These are phyloP conservation scores for Sphagnurus paluster DNA, from an alignment of 1,284 basidiomycete genomes.

Conservation along the genomic window DNA sequence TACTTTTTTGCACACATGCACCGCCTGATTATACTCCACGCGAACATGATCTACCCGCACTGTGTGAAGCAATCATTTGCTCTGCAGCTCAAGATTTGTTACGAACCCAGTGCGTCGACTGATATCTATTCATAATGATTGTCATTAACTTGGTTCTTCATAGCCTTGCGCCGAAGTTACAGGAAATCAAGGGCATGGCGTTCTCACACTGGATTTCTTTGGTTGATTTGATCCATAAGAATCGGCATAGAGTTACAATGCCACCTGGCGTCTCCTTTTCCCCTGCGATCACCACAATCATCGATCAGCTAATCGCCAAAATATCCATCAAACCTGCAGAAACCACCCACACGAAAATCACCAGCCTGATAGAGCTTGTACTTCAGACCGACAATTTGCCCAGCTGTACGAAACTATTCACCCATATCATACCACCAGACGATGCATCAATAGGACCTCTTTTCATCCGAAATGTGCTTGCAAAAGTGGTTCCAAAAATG, in stretches of 20 bases:
- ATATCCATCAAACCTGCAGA: neutral
- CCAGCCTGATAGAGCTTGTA: neutral
- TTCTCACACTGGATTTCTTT: neutral
- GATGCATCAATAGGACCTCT: neutral
- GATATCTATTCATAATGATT: too few species aligned
- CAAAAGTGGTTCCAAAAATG: neutral
- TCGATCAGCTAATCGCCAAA: neutral
- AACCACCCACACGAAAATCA: neutral
- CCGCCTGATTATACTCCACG: neutral
- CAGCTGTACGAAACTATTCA: neutral
- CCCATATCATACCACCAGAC: too few species aligned
- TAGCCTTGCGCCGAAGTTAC: too few species aligned
- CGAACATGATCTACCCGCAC: too few species aligned
- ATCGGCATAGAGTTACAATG: neutral
- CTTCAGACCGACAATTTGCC: neutral
- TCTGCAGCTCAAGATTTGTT: too few species aligned
- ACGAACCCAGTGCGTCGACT: too few species aligned
- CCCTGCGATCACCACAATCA: neutral
- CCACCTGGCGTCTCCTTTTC: neutral
- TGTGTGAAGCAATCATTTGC: too few species aligned
- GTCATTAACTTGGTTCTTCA: too few species aligned
- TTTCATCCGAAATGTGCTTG: neutral
- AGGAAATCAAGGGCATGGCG: too few species aligned
- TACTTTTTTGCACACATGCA: neutral
- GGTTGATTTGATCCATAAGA: neutral